These are phyloP conservation scores for Cyclanthera cordifolia DNA, from an alignment of 306 rosid genomes.

Conservation along the genomic window DNA sequence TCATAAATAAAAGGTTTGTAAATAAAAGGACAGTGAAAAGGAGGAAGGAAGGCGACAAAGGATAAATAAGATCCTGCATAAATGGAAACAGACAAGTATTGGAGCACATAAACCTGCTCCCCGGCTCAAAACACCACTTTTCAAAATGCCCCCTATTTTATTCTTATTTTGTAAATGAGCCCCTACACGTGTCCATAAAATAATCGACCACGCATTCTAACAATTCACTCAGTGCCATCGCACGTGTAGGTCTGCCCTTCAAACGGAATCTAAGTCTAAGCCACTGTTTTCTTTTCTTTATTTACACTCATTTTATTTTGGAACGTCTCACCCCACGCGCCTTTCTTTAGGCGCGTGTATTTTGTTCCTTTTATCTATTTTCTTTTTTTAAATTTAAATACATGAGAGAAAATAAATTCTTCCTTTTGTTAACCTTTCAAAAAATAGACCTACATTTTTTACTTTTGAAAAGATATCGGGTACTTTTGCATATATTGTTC, in stretches of 20 bases:
- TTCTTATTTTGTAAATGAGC: not conserved
- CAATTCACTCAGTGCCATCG: constrained; percentile 11
- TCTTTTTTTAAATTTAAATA: too few species aligned
- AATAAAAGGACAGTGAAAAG: not conserved
- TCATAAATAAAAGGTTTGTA: too few species aligned
- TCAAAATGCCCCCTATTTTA: not conserved
- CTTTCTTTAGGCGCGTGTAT: not conserved
- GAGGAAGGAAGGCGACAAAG: not conserved
- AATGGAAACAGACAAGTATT: constrained; percentile 17
- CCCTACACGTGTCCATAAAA: constrained; percentile 12
- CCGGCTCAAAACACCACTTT: constrained; percentile 29
- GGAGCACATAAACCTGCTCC: constrained; percentile 35
- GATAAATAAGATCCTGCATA: constrained; percentile 3
- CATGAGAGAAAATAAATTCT: too few species aligned
- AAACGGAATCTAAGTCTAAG: not conserved
- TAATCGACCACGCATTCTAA: not conserved
- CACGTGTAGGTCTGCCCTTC: constrained; percentile 4
- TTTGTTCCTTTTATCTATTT: not conserved
- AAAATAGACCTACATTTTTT: too few species aligned
- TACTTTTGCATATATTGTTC: too few species aligned
- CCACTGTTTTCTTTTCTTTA: not conserved
- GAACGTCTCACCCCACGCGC: not conserved
- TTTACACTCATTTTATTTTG: not conserved
- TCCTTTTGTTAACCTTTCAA: too few species aligned
- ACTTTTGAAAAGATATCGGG: too few species aligned